A percentile compares a stretch with the other conserved stretches of the same genome.
These are phyloP conservation scores for Stephania yunnanensis DNA, from an alignment of 164 flowering plant genomes.

Conservation along the genomic window DNA sequence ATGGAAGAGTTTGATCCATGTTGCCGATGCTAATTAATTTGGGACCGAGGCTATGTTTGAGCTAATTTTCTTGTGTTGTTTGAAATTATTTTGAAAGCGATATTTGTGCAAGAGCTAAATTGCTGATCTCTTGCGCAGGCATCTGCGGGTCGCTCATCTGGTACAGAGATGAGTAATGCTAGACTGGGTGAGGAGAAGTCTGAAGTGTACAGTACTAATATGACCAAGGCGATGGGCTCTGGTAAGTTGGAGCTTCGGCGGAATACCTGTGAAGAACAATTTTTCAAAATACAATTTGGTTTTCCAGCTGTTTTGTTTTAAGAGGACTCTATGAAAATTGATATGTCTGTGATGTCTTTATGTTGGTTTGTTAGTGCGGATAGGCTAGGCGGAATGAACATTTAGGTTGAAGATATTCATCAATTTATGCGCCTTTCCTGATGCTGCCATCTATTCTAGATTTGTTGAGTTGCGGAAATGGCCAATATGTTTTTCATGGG, in stretches of 20 bases:
- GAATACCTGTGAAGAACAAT: too few species aligned
- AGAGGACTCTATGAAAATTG: not conserved
- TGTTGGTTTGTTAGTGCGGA: not conserved
- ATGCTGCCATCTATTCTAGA: not conserved
- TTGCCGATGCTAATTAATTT: too few species aligned
- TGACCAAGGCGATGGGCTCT: slow-evolving; percentile 98
- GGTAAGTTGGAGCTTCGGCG: slow-evolving; percentile 36
- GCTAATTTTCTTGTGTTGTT: not conserved
- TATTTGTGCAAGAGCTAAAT: not conserved
- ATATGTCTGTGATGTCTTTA: not conserved
- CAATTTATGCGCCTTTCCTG: too few species aligned
- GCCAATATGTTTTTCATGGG: not conserved
- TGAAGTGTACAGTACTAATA: slow-evolving; percentile 61
- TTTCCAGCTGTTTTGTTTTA: not conserved
- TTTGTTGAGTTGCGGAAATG: not conserved
- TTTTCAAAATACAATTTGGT: not conserved
- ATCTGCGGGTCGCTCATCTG: slow-evolving; percentile 48
- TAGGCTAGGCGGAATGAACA: not conserved
- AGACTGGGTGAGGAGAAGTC: slow-evolving; percentile 66
- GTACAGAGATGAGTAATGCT: slow-evolving; percentile 39
- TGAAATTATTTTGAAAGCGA: not conserved
- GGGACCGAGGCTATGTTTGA: not conserved
- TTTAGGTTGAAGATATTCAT: not conserved
- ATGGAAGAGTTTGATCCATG: too few species aligned
- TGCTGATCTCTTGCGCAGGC: slow-evolving; percentile 36